phyloP scores from a whole-genome alignment of 2,329 filamentous ascomycete species.

The Colletotrichum tanaceti region DNA sequence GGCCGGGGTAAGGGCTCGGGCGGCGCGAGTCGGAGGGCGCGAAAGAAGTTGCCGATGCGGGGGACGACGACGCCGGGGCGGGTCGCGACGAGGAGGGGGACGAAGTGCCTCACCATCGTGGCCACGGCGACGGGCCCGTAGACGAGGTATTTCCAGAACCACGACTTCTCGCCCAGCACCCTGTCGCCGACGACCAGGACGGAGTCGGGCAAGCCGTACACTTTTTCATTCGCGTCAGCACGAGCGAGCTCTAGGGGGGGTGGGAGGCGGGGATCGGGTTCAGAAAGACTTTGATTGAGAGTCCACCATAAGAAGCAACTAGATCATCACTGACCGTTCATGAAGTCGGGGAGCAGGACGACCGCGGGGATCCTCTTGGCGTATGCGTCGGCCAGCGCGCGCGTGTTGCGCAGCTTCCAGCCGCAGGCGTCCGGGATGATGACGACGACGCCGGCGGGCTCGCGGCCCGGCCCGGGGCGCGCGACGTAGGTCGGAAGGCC shows the following conservation, averaged over 20 bases:
- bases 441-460: constrained; percentile 61
- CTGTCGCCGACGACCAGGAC: constrained; percentile 47
- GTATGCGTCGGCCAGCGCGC: constrained; percentile 64
- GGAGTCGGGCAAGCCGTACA: constrained; percentile 47
- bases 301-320: background rate
- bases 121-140: constrained; percentile 47
- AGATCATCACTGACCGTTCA: constrained; percentile 50
- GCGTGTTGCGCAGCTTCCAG: constrained; percentile 64
- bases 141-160: constrained; percentile 38
- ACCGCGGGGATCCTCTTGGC: constrained; percentile 61
- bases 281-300: too few species aligned
- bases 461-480: constrained; percentile 39
- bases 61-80: constrained; percentile 49
- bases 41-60: constrained; percentile 52
- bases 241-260: too few species aligned
- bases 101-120: constrained; percentile 36
- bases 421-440: constrained; percentile 68
- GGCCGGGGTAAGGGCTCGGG: constrained; percentile 14
- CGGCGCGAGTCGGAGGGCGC: constrained; percentile 50
- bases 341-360: constrained; percentile 69
- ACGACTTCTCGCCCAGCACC: constrained; percentile 37
- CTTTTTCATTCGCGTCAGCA: constrained; percentile 32
- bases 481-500: constrained; percentile 45
- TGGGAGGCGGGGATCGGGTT: too few species aligned
- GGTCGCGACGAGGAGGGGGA: constrained; percentile 50